A percentile compares a stretch with the other conserved stretches of the same genome.
Conservation (phyloP, 371 early-diverging fungal genomes). For the Lichtheimia hyalospora region DNA sequence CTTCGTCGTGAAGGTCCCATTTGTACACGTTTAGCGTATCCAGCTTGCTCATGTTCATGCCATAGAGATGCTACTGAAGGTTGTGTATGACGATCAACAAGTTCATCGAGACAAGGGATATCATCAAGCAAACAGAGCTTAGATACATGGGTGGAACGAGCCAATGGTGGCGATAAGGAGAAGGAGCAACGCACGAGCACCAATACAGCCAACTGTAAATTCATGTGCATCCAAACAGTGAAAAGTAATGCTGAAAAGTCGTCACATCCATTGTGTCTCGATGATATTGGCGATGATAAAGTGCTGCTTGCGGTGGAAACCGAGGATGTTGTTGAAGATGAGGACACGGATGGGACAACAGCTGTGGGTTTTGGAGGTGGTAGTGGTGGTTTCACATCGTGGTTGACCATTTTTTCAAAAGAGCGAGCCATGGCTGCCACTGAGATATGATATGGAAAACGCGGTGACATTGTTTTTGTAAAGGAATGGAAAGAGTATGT, state of each 20-base stretch:
- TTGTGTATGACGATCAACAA: not conserved
- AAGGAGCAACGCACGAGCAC: not conserved
- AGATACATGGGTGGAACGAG: not conserved
- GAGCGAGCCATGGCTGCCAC: not conserved
- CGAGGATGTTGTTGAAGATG: not conserved
- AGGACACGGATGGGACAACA: not conserved
- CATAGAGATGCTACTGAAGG: not conserved
- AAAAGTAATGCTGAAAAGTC: not conserved
- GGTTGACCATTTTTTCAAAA: not conserved
- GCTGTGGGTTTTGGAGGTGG: not conserved
- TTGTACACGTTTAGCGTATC: not conserved
- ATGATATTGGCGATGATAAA: not conserved
- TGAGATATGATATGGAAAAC: not conserved
- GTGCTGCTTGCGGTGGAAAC: not conserved
- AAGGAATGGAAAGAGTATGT: not conserved
- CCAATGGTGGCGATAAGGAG: not conserved
- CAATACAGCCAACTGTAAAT: no score
- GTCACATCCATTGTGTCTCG: not conserved
- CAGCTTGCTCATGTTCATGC: not conserved
- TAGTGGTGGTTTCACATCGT: not conserved
- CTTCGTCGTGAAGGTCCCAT: no score
- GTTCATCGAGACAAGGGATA: not conserved
- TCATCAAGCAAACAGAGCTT: not conserved
- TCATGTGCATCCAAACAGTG: not conserved
- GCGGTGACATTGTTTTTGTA: not conserved